Evolutionary conservation across 129 eudicot species (phyloP), one percentile per base, ranked within the genome.

Genomic region (Chrysanthemum makinoi): DNA sequence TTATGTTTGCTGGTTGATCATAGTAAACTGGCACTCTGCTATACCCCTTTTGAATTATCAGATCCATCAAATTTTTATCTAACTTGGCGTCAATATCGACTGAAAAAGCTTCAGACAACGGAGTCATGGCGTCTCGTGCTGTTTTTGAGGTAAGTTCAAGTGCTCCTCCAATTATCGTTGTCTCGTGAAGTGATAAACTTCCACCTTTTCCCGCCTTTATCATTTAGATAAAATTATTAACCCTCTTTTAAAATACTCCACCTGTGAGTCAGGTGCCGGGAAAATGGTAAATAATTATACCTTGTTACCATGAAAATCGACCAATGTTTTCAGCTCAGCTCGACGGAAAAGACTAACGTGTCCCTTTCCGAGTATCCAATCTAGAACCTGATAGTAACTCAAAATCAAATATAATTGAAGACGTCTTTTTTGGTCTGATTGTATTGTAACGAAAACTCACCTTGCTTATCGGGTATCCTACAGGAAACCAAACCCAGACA

Each of bases 11-110:
- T 22, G 89, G 89, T 73, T 91, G 87, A 76, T 88, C 97, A 51
- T 86, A 82, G 71, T 91, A 88, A 52, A 91, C 97, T 12, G 96
- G 96, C 64, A 91, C 87, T 65, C 97, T 82, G 81, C 97, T 91
- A 72, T 87, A 86, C 10, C 97, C 95, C 73, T 83, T 87, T 70
- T 85, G 96, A 61, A 88, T 71, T 56, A 91, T 86, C 10, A 73
- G n/a, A 74, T 78, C 84, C 87, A 88, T 85, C 79, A 84, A 66
- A 30, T 46, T 62, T 83, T 86, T 88, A 66, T 88, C 88, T 65
- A 88, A 80, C 46, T 78, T 85, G 13, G 88, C 79, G 33, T 85
- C 79, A 76, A 88, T 78, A 72, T 83, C 88, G 46, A 88, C 69
- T 2, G 88, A 70, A 76, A 88, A 88, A 10, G 75, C 83, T 58